Evolutionary conservation across 768 basidiomycete species (phyloP).

Genomic region (Paxillus involutus): DNA sequence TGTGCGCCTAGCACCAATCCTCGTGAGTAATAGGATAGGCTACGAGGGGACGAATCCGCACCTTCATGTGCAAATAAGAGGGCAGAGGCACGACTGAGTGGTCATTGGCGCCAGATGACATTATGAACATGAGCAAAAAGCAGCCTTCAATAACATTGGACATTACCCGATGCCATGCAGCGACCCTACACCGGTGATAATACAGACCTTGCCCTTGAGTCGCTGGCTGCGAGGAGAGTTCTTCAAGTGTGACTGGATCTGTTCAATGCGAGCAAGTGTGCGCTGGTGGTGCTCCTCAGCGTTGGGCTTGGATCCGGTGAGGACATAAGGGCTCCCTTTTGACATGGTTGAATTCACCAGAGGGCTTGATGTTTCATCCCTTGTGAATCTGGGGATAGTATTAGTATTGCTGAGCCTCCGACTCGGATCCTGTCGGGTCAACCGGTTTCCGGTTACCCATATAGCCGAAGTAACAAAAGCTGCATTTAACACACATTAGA

Average conservation of each 20-base stretch:
- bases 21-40: conserved; percentile 2
- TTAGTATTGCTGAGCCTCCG: no score
- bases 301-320: conserved; percentile 12
- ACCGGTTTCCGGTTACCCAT: no score
- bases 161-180: conserved; percentile 83
- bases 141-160: conserved; percentile 7
- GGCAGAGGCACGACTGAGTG: conserved; percentile 66
- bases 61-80: conserved; percentile 82
- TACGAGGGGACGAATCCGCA: conserved; percentile 21
- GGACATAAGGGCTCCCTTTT: conserved; percentile 7
- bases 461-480: background rate
- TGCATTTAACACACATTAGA: background rate
- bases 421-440: no score
- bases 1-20: conserved; percentile 53
- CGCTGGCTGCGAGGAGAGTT: conserved; percentile 50
- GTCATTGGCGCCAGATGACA: conserved; percentile 1
- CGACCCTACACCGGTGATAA: conserved; percentile 88
- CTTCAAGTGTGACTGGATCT: conserved; percentile 67
- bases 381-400: no score
- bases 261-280: conserved; percentile 64
- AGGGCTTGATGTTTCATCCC: background rate
- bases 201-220: conserved; percentile 76
- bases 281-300: conserved; percentile 56
- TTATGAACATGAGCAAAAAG: conserved; percentile 10
- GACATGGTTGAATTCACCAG: conserved; percentile 13